A percentile compares a stretch with the other conserved stretches of the same genome.
Conservation (phyloP, 2,329 filamentous ascomycete species). For the Aspergillus transmontanensis region DNA sequence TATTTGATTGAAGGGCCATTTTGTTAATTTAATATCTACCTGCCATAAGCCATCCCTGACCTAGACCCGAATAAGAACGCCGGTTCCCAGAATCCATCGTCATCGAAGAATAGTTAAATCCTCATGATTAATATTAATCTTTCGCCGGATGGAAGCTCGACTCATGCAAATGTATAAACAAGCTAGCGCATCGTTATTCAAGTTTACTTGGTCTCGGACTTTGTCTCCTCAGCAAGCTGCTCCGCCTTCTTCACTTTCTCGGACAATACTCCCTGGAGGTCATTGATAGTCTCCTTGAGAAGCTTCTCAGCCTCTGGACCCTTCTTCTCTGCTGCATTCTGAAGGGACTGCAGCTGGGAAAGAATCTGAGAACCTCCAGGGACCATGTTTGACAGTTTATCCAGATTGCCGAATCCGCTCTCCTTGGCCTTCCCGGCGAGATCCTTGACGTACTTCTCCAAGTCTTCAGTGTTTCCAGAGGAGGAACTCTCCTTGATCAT, state of each 20-base stretch:
- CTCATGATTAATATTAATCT: not conserved
- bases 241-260: constrained; percentile 25
- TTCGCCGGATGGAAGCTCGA: not conserved
- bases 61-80: not conserved
- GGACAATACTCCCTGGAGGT: constrained; percentile 23
- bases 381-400: constrained; percentile 67
- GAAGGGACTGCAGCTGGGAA: constrained; percentile 66
- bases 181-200: too few species aligned
- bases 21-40: not conserved
- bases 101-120: not conserved
- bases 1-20: rapidly evolving
- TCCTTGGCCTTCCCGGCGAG: constrained; percentile 63
- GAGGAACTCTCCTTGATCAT: constrained; percentile 64
- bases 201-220: constrained; percentile 20
- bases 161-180: not conserved
- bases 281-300: constrained; percentile 64
- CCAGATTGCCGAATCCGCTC: constrained; percentile 52
- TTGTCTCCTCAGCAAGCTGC: constrained; percentile 21
- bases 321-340: constrained; percentile 67
- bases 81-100: not conserved
- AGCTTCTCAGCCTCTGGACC: constrained; percentile 69
- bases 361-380: constrained; percentile 67
- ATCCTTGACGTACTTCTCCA: constrained; percentile 64
- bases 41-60: not conserved
- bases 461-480: constrained; percentile 60